Evolutionary conservation across 2,329 filamentous ascomycete genomes (phyloP).

Genomic region (Fusarium metavorans): DNA sequence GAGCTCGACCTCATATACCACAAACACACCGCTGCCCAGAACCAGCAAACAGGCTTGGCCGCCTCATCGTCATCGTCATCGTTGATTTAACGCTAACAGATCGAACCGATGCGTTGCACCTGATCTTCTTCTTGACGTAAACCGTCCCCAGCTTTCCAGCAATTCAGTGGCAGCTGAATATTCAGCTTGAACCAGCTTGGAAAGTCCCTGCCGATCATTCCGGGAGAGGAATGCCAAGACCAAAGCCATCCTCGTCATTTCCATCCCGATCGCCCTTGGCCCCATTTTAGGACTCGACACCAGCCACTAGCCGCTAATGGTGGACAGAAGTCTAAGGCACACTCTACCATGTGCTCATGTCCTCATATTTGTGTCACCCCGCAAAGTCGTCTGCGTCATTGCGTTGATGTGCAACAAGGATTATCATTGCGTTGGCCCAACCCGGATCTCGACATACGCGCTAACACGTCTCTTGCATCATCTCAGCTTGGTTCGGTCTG

Average conservation of each 20-base stretch:
- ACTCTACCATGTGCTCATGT: too few relatives aligned
- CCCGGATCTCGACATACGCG: background rate
- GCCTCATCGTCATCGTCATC: constrained; percentile 33
- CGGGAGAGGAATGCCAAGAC: constrained; percentile 15
- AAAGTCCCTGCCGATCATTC: constrained; percentile 27
- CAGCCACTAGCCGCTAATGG: background rate
- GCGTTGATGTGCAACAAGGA: background rate
- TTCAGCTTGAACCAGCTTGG: background rate
- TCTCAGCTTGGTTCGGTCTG: constrained; percentile 4
- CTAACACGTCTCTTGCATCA: constrained; percentile 21
- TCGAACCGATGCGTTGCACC: constrained; percentile 16
- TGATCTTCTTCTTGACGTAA: constrained; percentile 17
- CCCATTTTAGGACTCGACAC: background rate
- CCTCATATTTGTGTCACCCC: background rate
- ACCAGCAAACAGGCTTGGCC: constrained; percentile 10
- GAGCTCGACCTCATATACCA: constrained; percentile 21
- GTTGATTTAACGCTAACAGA: constrained; percentile 18
- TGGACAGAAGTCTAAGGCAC: background rate
- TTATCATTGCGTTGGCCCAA: constrained; percentile 14
- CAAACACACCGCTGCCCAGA: background rate
- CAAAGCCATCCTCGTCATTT: constrained; percentile 32
- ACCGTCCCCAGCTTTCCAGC: background rate
- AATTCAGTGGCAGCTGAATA: background rate
- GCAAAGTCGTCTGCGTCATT: background rate
- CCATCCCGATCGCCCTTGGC: constrained; percentile 1